phyloP scores from a whole-genome alignment of 1,139 yeast genomes.

The Taiozyma onychis region DNA sequence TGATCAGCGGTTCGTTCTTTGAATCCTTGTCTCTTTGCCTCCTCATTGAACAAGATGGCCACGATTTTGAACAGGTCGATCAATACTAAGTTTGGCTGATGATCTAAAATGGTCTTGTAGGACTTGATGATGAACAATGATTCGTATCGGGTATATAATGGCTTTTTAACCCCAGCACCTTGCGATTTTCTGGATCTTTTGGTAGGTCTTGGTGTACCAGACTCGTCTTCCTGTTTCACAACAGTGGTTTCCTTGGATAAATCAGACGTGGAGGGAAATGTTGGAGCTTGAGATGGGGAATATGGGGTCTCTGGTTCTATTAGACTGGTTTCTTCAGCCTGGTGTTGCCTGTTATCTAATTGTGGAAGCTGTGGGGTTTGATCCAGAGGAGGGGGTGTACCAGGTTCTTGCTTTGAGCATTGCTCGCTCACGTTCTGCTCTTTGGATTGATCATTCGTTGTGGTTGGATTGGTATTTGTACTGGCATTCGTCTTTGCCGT shows the following conservation, averaged over 20 bases:
- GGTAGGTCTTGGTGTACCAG: not conserved
- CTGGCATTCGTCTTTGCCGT: not conserved
- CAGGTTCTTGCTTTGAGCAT: not conserved
- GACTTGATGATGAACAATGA: constrained; percentile 20
- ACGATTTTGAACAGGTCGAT: constrained; percentile 20
- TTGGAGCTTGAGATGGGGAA: not conserved
- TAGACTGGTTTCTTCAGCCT: not conserved
- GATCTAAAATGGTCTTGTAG: constrained; percentile 15
- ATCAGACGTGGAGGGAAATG: not conserved
- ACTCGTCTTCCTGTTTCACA: constrained; percentile 1
- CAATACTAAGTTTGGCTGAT: constrained; percentile 16
- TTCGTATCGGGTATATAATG: constrained; percentile 21
- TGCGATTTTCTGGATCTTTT: constrained; percentile 21
- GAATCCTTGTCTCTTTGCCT: constrained; percentile 17
- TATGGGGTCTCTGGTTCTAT: not conserved
- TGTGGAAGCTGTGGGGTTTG: not conserved
- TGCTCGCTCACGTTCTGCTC: not conserved
- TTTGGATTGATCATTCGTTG: not conserved
- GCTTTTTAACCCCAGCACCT: constrained; percentile 24
- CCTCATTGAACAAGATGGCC: constrained; percentile 17
- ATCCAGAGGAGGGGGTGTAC: not conserved
- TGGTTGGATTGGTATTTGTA: not conserved
- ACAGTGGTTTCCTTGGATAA: not conserved
- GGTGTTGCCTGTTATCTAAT: not conserved
- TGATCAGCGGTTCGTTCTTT: constrained; percentile 23